A percentile compares a stretch with the other conserved stretches of the same genome.
Evolutionary conservation across 306 rosid genomes (phyloP).

Genomic region (Lathyrus sativus): DNA sequence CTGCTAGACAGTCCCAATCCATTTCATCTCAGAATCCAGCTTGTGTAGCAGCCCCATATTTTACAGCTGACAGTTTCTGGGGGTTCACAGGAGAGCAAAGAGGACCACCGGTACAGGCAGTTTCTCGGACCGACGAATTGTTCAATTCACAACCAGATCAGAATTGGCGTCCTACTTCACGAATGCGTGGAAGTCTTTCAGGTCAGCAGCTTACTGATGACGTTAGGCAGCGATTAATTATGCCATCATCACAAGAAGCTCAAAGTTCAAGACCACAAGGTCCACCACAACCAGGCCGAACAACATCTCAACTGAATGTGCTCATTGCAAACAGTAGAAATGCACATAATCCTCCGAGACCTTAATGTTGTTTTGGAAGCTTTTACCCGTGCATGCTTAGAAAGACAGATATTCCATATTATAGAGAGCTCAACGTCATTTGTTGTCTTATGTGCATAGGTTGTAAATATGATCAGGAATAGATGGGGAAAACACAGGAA

Average conservation of each 20-base stretch:
- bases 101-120: conserved; percentile 45
- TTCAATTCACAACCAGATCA: conserved; percentile 48
- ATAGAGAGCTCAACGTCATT: neutral
- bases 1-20: conserved; percentile 47
- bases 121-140: conserved; percentile 45
- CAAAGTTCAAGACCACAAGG: conserved; percentile 33
- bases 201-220: conserved; percentile 52
- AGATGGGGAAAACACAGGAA: neutral
- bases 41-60: conserved; percentile 38
- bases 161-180: conserved; percentile 61
- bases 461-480: conserved; percentile 7
- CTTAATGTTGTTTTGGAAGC: conserved; percentile 18
- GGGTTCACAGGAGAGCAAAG: conserved; percentile 48
- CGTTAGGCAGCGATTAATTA: conserved; percentile 50
- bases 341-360: conserved; percentile 37
- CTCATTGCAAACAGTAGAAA: conserved; percentile 42
- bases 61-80: conserved; percentile 42
- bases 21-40: conserved; percentile 49
- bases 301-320: conserved; percentile 36
- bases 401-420: conserved; percentile 4
- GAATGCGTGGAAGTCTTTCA: conserved; percentile 88
- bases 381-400: conserved; percentile 13
- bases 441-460: neutral
- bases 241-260: conserved; percentile 53
- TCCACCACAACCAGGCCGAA: conserved; percentile 29